Evolutionary conservation across 306 rosid genomes (phyloP), one percentile per base, ranked within the genome.

Genomic region (Calophaca sinica): DNA sequence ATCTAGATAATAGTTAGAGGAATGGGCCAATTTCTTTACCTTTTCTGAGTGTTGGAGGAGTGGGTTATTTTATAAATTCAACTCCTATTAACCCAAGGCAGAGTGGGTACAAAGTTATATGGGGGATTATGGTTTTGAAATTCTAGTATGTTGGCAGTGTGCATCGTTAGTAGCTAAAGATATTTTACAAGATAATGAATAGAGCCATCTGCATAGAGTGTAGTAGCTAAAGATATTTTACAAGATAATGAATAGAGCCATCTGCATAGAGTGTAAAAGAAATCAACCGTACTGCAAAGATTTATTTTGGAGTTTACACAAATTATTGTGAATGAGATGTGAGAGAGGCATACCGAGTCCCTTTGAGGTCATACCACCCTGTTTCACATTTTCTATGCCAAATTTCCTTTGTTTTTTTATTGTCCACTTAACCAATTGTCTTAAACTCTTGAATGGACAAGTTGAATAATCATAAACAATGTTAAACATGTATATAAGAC

Each of bases 1-100:
- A 20, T 61, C 53, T 8, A 62, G 38, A 75, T 42, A 53, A 13
- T 52, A 35, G 26, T n/a, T 39, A 53, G 64, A 29, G 26, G 26
- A 20, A 13, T 5, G 26, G 70, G 20, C 38, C 35, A 33, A 20
- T 36, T 13, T 60, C 8, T 46, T 36, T 58, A 46, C 36, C 69
- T 72, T 57, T 31, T 44, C 13, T 13, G 35, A 65, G 41, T 15
- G 72, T 49, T 52, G 82, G 75, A 64, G n/a, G n/a, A n/a, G n/a
- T n/a, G n/a, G n/a, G n/a, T 33, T 44, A 14, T 54, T 44, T 35
- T 4, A 11, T 42, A 71, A 62, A 42, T 32, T 52, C 4, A 52
- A 42, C 26, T 42, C 42, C 36, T 49, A 44, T 50, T 12, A 62
- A 41, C 68, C 31, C 20, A 9, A 60, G 63, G 39, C 0, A 12